Evolutionary conservation across 768 basidiomycete species (phyloP), one percentile per base, ranked within the genome.

Genomic region (Suillus subaureus): DNA sequence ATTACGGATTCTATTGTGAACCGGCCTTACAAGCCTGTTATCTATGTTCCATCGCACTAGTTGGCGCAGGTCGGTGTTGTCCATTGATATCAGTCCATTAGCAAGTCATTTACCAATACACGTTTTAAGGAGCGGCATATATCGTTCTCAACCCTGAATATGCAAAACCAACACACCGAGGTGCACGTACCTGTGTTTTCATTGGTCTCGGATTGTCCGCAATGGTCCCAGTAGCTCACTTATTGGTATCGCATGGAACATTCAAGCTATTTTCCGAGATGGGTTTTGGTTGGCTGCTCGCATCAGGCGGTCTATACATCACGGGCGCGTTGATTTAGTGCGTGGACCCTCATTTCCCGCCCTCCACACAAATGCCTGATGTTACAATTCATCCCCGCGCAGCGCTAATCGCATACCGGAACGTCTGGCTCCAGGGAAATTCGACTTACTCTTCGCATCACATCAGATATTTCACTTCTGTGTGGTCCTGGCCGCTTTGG

Each of bases 381-480:
- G 64, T 66, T 51, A 51, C 37, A 67, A 70, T 77, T 73, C 76
- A 76, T 78, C 77, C 76, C 76, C 75, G 75, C 73, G 76, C 76
- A 96, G 94, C 78, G 93, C 93, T 57, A 89, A 90, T 73, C 86
- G 93, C 60, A 83, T 94, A 63, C 94, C 94, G 52, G 94, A 96
- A 72, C 82, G 87, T 45, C 78, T 89, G 67, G 79, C 82, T 8
- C 93, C 93, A 6, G 93, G 94, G 43, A 85, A 77, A 68, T 95
- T 95, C 77, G 94, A 96, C 78, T 83, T 85, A 71, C 84, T 93
- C 71, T 84, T 89, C 63, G 85, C 91, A 0, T 94, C 91, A 23
- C 95, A 97, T 80, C 93, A 96, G 77, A 91, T 97, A 70, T 96
- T 97, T 77, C 96, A 96, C 73, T 75, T 89, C 66, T 88, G 85